phyloP scores from a whole-genome alignment of 345 rosid species.

The Populus deltoides region DNA sequence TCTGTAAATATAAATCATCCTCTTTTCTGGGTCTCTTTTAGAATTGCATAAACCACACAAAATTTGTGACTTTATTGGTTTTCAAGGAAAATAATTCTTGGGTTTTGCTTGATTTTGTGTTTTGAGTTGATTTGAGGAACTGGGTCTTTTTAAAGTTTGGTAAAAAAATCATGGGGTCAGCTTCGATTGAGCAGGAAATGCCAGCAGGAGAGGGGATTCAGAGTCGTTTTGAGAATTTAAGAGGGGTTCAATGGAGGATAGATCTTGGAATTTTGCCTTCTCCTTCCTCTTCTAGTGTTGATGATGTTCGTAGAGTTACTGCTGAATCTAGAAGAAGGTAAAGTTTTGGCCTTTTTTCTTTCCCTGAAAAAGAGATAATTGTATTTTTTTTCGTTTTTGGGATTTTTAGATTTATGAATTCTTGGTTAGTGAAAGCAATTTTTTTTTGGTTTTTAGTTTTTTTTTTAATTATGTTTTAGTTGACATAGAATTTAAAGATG shows the following conservation, averaged over 20 bases:
- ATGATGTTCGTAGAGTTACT: constrained; percentile 74
- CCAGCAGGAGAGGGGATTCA: background rate
- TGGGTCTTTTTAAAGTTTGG: background rate
- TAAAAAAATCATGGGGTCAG: background rate
- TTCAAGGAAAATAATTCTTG: background rate
- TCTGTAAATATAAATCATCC: background rate
- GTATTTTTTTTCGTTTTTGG: background rate
- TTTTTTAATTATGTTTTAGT: background rate
- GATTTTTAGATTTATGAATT: background rate
- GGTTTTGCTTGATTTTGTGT: background rate
- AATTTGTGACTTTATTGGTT: background rate
- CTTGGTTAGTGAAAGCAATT: background rate
- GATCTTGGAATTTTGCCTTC: constrained; percentile 75
- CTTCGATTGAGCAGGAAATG: background rate
- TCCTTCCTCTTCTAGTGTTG: constrained; percentile 50
- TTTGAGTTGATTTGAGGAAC: background rate
- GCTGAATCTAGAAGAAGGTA: constrained; percentile 92
- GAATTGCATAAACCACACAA: background rate
- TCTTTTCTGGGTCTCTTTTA: background rate
- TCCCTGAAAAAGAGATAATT: background rate
- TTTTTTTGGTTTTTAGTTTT: background rate
- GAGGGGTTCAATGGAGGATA: constrained; percentile 88
- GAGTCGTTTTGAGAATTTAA: constrained; percentile 41
- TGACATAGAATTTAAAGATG: background rate
- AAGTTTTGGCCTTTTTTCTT: background rate